phyloP scores from a whole-genome alignment of 1,139 yeast genomes.

The Candida mesenterica region DNA sequence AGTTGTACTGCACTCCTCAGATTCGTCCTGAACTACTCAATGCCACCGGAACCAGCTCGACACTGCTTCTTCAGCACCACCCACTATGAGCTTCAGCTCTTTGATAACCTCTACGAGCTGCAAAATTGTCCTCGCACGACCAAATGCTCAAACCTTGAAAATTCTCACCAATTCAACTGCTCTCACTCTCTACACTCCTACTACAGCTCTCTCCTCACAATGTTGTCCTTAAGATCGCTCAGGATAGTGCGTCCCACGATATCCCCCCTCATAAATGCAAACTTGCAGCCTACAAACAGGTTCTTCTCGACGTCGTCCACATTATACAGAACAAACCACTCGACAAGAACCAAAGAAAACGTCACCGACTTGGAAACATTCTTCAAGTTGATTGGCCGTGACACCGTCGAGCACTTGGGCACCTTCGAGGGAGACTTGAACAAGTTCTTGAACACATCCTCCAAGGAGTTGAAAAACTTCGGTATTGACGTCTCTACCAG shows the following conservation, averaged over 20 bases:
- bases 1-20: too few relatives aligned
- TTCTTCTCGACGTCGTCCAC: constrained; percentile 18
- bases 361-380: constrained; percentile 78
- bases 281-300: neutral
- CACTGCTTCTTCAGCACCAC: too few relatives aligned
- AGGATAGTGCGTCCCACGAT: constrained; percentile 1
- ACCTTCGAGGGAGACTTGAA: constrained; percentile 73
- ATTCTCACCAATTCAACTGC: too few relatives aligned
- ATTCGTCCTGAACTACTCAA: too few relatives aligned
- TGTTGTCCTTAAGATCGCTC: constrained; percentile 1
- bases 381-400: constrained; percentile 73
- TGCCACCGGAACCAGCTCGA: too few relatives aligned
- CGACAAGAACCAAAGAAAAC: constrained; percentile 46
- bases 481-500: constrained; percentile 80
- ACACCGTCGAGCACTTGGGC: constrained; percentile 63
- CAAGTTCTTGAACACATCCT: constrained; percentile 55
- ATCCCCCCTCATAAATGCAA: neutral
- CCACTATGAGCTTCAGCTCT: too few relatives aligned
- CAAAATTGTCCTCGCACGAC: too few relatives aligned
- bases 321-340: constrained; percentile 32
- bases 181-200: too few relatives aligned
- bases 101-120: too few relatives aligned
- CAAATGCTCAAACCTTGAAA: too few relatives aligned
- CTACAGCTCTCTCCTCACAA: too few relatives aligned
- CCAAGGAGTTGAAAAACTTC: constrained; percentile 62